phyloP scores from a whole-genome alignment of 2,329 filamentous ascomycete species.

The Talaromyces funiculosus region DNA sequence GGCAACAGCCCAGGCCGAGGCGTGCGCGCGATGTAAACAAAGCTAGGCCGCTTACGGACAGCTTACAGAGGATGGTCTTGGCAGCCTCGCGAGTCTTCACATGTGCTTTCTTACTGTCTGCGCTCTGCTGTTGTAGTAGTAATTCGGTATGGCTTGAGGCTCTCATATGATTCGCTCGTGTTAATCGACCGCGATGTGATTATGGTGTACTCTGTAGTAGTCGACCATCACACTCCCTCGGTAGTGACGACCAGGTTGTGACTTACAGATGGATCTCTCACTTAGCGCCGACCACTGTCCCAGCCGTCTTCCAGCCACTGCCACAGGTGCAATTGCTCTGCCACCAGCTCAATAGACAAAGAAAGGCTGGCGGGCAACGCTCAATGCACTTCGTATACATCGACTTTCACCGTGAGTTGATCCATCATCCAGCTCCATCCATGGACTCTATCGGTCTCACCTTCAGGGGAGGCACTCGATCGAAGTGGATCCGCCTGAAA shows the following conservation, averaged over 20 bases:
- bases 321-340: neutral
- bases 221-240: neutral
- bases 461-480: neutral
- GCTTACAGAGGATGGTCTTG: too few relatives aligned
- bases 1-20: neutral
- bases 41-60: neutral
- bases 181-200: too few relatives aligned
- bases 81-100: too few relatives aligned
- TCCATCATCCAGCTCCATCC: neutral
- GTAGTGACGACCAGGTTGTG: neutral
- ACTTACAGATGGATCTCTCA: neutral
- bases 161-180: neutral
- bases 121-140: too few relatives aligned
- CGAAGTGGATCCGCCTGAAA: neutral
- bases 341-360: neutral
- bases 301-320: constrained; percentile 4
- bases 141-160: neutral
- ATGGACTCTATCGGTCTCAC: neutral
- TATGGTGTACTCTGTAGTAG: too few relatives aligned
- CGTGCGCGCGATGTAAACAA: constrained; percentile 13
- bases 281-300: neutral
- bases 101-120: neutral
- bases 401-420: neutral
- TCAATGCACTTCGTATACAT: neutral
- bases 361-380: neutral